Conservation (phyloP, 2,329 filamentous ascomycete species). For the Pyrenochaeta sp. region DNA sequence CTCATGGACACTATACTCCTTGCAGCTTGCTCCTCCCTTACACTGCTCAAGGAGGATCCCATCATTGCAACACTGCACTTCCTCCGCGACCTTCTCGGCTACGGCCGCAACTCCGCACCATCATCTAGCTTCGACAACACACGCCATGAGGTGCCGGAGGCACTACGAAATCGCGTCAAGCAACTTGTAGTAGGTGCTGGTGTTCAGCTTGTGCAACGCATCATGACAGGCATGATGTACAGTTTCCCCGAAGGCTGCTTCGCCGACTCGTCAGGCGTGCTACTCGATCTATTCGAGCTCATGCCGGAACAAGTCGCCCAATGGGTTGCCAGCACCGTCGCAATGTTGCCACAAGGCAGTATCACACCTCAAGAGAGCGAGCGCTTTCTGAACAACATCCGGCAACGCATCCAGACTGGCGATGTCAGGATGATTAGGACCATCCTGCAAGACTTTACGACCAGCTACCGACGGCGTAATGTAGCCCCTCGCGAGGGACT, state of each 20-base stretch:
- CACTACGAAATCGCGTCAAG: slow-evolving; percentile 77
- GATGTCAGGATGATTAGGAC: slow-evolving; percentile 82
- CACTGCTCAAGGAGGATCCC: slow-evolving; percentile 89
- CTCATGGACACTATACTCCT: slow-evolving; percentile 85
- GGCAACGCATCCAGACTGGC: slow-evolving; percentile 74
- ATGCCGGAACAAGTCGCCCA: slow-evolving; percentile 78
- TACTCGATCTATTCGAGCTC: slow-evolving; percentile 88
- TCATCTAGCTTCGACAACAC: slow-evolving; percentile 68
- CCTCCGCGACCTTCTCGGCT: slow-evolving; percentile 86
- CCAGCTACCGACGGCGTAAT: slow-evolving; percentile 89
- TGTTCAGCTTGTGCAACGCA: slow-evolving; percentile 81
- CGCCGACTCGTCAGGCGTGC: slow-evolving; percentile 89
- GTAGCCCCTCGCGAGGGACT: slow-evolving; percentile 94
- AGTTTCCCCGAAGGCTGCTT: slow-evolving; percentile 96
- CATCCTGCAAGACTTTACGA: slow-evolving; percentile 95
- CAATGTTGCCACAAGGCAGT: slow-evolving; percentile 78
- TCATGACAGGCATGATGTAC: slow-evolving; percentile 99
- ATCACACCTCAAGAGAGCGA: slow-evolving; percentile 81
- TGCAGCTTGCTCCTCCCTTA: slow-evolving; percentile 84
- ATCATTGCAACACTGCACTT: slow-evolving; percentile 93
- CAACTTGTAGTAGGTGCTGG: slow-evolving; percentile 75
- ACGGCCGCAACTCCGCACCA: slow-evolving; percentile 76
- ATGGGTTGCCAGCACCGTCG: slow-evolving; percentile 86
- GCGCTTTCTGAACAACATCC: slow-evolving; percentile 80
- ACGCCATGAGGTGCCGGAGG: slow-evolving; percentile 68